Percentiles rank a stretch among this genome's conserved stretches.
Evolutionary conservation across 1,284 basidiomycete genomes (phyloP).

Genomic region (Grifola frondosa): DNA sequence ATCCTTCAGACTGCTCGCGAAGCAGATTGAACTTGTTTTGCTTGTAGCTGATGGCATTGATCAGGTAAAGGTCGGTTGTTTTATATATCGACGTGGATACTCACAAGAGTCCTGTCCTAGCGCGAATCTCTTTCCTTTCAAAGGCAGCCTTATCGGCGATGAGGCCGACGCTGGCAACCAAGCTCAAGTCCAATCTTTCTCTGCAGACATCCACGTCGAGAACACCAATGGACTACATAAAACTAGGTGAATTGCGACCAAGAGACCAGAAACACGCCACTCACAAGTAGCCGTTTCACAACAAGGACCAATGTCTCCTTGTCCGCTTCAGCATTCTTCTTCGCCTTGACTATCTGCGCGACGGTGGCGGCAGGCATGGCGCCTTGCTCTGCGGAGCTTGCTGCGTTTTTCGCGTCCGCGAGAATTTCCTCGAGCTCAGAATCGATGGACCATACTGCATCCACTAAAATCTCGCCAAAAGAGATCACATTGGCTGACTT

Average conservation of each 20-base stretch:
- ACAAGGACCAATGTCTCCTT: constrained; percentile 58
- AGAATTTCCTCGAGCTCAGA: constrained; percentile 70
- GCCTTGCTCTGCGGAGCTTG: constrained; percentile 27
- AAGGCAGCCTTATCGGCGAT: constrained; percentile 61
- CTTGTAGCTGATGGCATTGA: constrained; percentile 77
- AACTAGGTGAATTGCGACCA: background rate
- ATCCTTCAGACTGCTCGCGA: constrained; percentile 97
- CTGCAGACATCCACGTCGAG: constrained; percentile 60
- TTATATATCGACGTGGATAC: constrained; percentile 30
- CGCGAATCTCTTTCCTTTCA: constrained; percentile 75
- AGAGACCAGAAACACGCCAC: constrained; percentile 26
- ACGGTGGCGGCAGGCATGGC: constrained; percentile 25
- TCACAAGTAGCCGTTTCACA: constrained; percentile 65
- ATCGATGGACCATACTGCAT: constrained; percentile 79
- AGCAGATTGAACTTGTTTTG: constrained; percentile 98
- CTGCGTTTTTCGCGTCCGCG: constrained; percentile 49
- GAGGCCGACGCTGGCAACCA: constrained; percentile 62
- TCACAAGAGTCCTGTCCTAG: constrained; percentile 77
- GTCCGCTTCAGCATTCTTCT: constrained; percentile 56
- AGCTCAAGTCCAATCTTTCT: constrained; percentile 66
- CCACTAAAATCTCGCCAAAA: constrained; percentile 70
- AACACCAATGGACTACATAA: constrained; percentile 48
- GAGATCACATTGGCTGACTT: constrained; percentile 39
- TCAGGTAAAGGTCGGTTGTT: constrained; percentile 1
- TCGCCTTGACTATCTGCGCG: constrained; percentile 43